Evolutionary conservation across 129 eudicot genomes (phyloP).

Genomic region (Flaveria bidentis): DNA sequence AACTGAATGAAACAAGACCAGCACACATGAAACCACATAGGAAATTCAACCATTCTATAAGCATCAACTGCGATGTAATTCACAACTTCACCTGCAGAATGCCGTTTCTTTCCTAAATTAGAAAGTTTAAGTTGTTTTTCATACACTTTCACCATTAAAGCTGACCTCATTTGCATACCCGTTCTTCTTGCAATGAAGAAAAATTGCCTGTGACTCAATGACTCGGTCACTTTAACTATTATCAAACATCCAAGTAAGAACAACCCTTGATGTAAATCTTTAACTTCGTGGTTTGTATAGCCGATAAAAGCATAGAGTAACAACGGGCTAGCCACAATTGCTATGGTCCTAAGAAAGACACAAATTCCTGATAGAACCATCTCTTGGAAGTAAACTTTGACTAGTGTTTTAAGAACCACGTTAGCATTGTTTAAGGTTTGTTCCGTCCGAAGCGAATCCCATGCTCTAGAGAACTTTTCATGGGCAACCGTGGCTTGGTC

Average conservation of each 20-base stretch:
- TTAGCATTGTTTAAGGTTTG: slow-evolving; percentile 29
- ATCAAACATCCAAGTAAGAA: slow-evolving; percentile 57
- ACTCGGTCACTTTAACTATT: slow-evolving; percentile 59
- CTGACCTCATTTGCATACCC: slow-evolving; percentile 83
- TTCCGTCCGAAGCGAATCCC: slow-evolving; percentile 38
- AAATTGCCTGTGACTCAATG: slow-evolving; percentile 65
- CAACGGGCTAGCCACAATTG: slow-evolving; percentile 45
- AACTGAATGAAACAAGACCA: too few species aligned
- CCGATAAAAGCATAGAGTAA: slow-evolving; percentile 57
- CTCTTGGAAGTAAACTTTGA: slow-evolving; percentile 46
- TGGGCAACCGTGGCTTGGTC: slow-evolving; percentile 53
- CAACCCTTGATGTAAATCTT: slow-evolving; percentile 38
- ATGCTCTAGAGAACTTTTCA: slow-evolving; percentile 40
- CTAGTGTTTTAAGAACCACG: slow-evolving; percentile 40
- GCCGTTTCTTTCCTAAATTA: too few species aligned
- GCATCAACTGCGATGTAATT: too few species aligned
- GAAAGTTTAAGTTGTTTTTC: too few species aligned
- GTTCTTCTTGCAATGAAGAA: slow-evolving; percentile 56
- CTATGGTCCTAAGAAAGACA: slow-evolving; percentile 39
- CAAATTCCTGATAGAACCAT: slow-evolving; percentile 42
- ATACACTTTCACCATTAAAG: too few species aligned
- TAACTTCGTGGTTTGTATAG: slow-evolving; percentile 37
- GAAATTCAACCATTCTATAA: too few species aligned
- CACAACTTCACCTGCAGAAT: too few species aligned
- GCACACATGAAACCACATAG: too few species aligned